A percentile compares a stretch with the other conserved stretches of the same genome.
Evolutionary conservation across 495 filamentous ascomycete species (phyloP).

Genomic region (Daldinia childiae): DNA sequence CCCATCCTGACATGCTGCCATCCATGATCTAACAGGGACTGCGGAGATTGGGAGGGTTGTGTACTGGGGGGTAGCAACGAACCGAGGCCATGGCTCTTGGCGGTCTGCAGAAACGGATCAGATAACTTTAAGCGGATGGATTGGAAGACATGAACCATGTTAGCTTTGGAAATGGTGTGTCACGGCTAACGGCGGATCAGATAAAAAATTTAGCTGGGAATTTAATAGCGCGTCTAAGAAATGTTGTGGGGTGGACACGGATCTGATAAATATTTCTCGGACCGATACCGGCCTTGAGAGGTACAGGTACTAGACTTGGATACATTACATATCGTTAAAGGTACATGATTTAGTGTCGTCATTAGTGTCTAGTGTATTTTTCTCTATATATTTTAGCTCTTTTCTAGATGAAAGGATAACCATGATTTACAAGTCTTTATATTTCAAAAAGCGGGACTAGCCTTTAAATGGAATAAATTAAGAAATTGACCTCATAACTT

Average conservation of each 20-base stretch:
- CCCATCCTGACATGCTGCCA: background rate
- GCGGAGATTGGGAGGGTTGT: constrained; percentile 36
- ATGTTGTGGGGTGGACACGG: constrained; percentile 30
- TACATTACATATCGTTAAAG: background rate
- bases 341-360: background rate
- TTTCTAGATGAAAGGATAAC: background rate
- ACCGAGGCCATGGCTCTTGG: constrained; percentile 33
- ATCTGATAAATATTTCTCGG: constrained; percentile 45
- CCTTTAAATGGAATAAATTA: too few species aligned
- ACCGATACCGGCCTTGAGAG: constrained; percentile 33
- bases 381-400: background rate
- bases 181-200: constrained; percentile 34
- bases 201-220: constrained; percentile 32
- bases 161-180: background rate
- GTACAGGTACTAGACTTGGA: background rate
- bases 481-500: too few species aligned
- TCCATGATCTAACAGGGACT: background rate
- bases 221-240: constrained; percentile 25
- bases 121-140: constrained; percentile 59
- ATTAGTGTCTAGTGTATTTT: background rate
- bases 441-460: too few species aligned
- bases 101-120: constrained; percentile 53
- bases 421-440: background rate
- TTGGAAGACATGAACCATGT: constrained; percentile 5
- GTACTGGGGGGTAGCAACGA: constrained; percentile 13